phyloP scores from a whole-genome alignment of 2,329 filamentous ascomycete species.

The Scedosporium boydii region DNA sequence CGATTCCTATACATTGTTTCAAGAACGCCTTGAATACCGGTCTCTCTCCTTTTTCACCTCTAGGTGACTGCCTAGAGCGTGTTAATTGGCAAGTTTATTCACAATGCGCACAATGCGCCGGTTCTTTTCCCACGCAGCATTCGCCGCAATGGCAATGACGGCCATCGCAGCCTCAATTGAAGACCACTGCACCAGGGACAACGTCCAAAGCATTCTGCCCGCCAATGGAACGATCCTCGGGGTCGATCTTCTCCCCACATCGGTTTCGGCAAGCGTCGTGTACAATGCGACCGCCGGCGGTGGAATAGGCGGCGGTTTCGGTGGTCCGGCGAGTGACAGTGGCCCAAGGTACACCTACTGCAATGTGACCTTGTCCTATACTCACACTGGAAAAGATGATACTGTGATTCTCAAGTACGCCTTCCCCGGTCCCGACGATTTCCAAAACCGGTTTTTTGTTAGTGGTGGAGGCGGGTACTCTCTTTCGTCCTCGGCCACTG shows the following conservation, averaged over 20 bases:
- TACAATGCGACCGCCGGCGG: not conserved
- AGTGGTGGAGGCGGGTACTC: constrained; percentile 33
- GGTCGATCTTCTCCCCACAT: constrained; percentile 24
- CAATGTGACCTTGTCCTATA: constrained; percentile 26
- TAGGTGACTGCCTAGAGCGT: no score
- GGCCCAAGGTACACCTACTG: constrained; percentile 21
- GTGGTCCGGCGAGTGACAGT: constrained; percentile 12
- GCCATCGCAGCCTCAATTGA: not conserved
- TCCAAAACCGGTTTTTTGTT: constrained; percentile 34
- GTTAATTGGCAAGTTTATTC: no score
- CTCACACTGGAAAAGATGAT: constrained; percentile 21
- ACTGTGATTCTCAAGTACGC: constrained; percentile 23
- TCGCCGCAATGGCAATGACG: not conserved
- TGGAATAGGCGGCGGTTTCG: constrained; percentile 8
- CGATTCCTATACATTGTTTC: no score
- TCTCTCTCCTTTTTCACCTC: no score
- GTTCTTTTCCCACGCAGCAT: not conserved
- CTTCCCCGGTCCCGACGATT: constrained; percentile 25
- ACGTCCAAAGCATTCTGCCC: constrained; percentile 9
- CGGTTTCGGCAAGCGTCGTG: constrained; percentile 23
- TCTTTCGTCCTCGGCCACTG: constrained; percentile 24
- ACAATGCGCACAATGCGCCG: not conserved
- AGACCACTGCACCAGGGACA: not conserved
- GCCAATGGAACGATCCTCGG: constrained; percentile 10
- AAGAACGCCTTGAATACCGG: no score